Evolutionary conservation across 2,329 filamentous ascomycete species (phyloP).

Genomic region (Paraphoma sp.): DNA sequence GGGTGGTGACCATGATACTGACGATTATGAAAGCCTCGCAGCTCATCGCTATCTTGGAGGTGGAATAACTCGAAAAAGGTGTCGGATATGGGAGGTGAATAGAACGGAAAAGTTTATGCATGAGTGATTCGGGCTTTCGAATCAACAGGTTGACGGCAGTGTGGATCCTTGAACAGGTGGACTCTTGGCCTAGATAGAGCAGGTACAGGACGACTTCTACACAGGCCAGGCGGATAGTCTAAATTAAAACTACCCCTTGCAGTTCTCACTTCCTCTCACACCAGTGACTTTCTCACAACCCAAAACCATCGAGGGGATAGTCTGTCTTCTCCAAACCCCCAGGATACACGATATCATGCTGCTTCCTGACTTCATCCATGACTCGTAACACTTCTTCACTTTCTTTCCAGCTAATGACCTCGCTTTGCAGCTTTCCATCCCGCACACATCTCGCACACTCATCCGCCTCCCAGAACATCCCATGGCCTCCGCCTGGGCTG

Average conservation of each 20-base stretch:
- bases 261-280: too few species aligned
- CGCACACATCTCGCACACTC: conserved; percentile 78
- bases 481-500: conserved; percentile 65
- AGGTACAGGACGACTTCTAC: too few species aligned
- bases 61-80: too few species aligned
- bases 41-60: background rate
- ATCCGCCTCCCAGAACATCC: conserved; percentile 89
- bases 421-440: conserved; percentile 73
- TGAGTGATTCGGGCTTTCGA: too few species aligned
- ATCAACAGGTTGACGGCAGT: too few species aligned
- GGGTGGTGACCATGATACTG: background rate
- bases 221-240: too few species aligned
- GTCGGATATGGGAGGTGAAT: too few species aligned
- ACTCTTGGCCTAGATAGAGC: too few species aligned
- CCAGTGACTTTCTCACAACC: conserved; percentile 14
- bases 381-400: conserved; percentile 82
- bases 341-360: conserved; percentile 67
- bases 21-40: background rate
- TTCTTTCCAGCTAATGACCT: conserved; percentile 68
- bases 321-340: conserved; percentile 65
- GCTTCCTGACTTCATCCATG: conserved; percentile 71
- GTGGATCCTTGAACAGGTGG: too few species aligned
- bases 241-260: too few species aligned
- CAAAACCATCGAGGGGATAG: conserved; percentile 31
- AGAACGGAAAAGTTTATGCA: too few species aligned